Evolutionary conservation across 225 moss, liverwort and hornwort species (phyloP).

Genomic region (Polytrichum commune): DNA sequence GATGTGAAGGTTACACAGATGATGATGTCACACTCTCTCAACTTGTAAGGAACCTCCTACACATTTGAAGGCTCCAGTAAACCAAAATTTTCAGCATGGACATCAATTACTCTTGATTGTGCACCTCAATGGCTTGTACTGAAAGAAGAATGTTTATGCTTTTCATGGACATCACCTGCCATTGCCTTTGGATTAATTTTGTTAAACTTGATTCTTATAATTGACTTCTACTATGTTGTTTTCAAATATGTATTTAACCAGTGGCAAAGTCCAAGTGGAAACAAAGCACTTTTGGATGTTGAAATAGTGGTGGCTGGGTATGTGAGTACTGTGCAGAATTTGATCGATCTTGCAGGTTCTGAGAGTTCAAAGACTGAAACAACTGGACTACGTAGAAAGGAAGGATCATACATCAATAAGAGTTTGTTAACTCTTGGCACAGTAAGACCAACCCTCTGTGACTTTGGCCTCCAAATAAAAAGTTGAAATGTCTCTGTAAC

Average conservation of each 20-base stretch:
- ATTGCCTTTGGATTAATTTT: no score
- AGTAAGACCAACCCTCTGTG: slow-evolving; percentile 36
- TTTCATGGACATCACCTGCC: no score
- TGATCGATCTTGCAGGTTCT: slow-evolving; percentile 96
- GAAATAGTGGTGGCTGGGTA: background rate
- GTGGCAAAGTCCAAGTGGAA: background rate
- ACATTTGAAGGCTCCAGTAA: no score
- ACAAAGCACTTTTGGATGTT: background rate
- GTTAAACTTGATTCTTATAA: no score
- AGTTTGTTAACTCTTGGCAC: slow-evolving; percentile 97
- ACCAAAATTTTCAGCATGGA: no score
- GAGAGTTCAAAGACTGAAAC: slow-evolving; percentile 99
- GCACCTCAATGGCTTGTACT: no score
- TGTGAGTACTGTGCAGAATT: slow-evolving; percentile 60
- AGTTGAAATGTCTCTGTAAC: background rate
- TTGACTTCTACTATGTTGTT: no score
- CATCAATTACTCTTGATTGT: no score
- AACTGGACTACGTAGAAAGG: slow-evolving; percentile 88
- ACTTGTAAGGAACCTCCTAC: slow-evolving; percentile 44
- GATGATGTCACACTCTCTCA: slow-evolving; percentile 95
- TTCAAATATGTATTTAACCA: no score
- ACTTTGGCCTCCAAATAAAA: background rate
- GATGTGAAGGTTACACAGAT: slow-evolving; percentile 91
- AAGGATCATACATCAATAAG: slow-evolving; percentile 95
- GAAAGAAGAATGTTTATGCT: no score